These are phyloP conservation scores for Stromatinia cepivora DNA, from an alignment of 2,329 filamentous ascomycete species.

Conservation along the genomic window DNA sequence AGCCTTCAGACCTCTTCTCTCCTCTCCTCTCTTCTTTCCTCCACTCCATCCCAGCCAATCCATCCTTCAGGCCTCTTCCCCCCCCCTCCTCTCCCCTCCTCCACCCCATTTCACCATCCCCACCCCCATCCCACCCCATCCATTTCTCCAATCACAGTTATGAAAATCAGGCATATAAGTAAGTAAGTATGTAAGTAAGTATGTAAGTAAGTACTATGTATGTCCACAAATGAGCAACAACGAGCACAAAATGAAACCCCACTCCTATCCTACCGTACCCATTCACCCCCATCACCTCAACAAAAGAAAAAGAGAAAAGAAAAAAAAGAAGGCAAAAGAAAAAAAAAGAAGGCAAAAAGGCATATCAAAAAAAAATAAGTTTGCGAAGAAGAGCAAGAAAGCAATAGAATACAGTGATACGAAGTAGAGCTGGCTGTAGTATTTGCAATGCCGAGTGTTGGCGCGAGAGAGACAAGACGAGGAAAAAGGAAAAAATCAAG, in stretches of 20 bases:
- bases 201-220: no score
- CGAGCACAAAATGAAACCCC: no score
- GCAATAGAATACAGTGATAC: conserved; percentile 21
- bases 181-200: no score
- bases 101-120: no score
- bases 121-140: not conserved
- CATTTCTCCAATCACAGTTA: not conserved
- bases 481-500: not conserved
- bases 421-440: not conserved
- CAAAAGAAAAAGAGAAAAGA: not conserved
- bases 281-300: not conserved
- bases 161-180: not conserved
- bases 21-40: not conserved
- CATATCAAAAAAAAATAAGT: not conserved
- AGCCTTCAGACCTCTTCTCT: no score
- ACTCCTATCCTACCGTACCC: no score
- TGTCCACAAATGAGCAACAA: no score
- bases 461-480: not conserved
- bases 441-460: not conserved
- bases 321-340: not conserved
- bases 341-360: not conserved
- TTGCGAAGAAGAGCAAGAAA: not conserved
- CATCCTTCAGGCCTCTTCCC: no score
- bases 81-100: not conserved
- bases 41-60: not conserved